phyloP scores from a whole-genome alignment of 225 moss, liverwort and hornwort species.

The Polytrichum formosum region DNA sequence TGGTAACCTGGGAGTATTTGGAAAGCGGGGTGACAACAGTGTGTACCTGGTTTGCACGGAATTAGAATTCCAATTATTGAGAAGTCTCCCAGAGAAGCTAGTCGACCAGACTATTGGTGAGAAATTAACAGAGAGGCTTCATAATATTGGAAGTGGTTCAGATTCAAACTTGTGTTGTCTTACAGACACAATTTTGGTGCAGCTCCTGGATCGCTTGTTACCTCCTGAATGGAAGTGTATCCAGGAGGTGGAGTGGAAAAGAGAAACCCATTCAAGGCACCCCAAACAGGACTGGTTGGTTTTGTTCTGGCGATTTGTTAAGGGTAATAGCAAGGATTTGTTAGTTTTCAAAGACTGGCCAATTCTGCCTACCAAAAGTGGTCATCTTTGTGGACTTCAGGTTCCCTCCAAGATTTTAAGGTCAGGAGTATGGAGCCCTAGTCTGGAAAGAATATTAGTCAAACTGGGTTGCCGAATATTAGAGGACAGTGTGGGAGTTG shows the following conservation, averaged over 20 bases:
- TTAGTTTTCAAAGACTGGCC: conserved; percentile 72
- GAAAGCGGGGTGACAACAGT: conserved; percentile 40
- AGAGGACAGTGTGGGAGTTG: conserved; percentile 49
- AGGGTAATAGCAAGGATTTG: conserved; percentile 57
- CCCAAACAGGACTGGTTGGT: conserved; percentile 63
- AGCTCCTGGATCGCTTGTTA: conserved; percentile 54
- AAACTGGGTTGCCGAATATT: conserved; percentile 67
- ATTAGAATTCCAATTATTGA: conserved; percentile 49
- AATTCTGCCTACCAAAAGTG: conserved; percentile 57
- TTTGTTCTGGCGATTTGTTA: conserved; percentile 68
- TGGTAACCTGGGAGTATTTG: conserved; percentile 64
- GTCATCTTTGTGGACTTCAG: conserved; percentile 53
- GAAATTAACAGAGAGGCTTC: conserved; percentile 50
- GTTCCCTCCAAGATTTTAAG: conserved; percentile 52
- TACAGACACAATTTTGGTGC: conserved; percentile 44
- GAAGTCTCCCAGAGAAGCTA: conserved; percentile 52
- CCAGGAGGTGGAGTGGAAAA: conserved; percentile 74
- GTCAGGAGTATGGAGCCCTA: conserved; percentile 55
- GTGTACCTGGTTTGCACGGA: conserved; percentile 52
- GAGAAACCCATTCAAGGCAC: conserved; percentile 51
- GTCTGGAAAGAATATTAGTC: conserved; percentile 48
- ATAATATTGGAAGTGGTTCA: conserved; percentile 52
- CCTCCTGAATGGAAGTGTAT: conserved; percentile 64
- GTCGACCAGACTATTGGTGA: conserved; percentile 49
- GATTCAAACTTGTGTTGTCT: conserved; percentile 56